A percentile compares a stretch with the other conserved stretches of the same genome.
Conservation (phyloP, 1,139 yeast species). For the Yueomyces sp. region DNA sequence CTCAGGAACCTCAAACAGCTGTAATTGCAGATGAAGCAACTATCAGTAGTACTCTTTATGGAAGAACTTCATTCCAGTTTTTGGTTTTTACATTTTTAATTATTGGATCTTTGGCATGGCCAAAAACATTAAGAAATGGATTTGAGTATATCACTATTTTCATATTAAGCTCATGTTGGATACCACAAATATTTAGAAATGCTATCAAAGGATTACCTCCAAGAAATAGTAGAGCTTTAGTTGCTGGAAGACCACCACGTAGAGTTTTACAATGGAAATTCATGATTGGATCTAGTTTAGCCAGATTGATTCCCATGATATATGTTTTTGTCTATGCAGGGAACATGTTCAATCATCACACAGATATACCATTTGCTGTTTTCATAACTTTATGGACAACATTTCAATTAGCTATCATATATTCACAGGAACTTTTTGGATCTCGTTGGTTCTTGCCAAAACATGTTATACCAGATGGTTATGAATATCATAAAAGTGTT, state of each 20-base stretch:
- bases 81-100: conserved; percentile 49
- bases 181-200: conserved; percentile 82
- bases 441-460: conserved; percentile 78
- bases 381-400: conserved; percentile 39
- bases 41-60: conserved; percentile 47
- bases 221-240: conserved; percentile 10
- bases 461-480: conserved; percentile 61
- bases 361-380: conserved; percentile 37
- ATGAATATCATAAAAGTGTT: conserved; percentile 40
- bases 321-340: conserved; percentile 41
- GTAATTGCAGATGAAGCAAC: conserved; percentile 39
- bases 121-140: conserved; percentile 37
- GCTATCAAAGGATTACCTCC: conserved; percentile 32
- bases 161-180: conserved; percentile 62
- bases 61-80: conserved; percentile 47
- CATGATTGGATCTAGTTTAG: conserved; percentile 48
- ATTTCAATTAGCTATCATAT: conserved; percentile 43
- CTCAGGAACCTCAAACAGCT: conserved; percentile 9
- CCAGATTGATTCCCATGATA: conserved; percentile 52
- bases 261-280: conserved; percentile 30
- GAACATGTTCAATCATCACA: conserved; percentile 44
- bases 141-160: conserved; percentile 47
- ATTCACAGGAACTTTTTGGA: conserved; percentile 55
- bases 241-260: conserved; percentile 1
- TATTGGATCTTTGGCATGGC: conserved; percentile 53